Base-by-base conservation (phyloP, 805 yeast species). In the Jamesozyma lodderae region DNA sequence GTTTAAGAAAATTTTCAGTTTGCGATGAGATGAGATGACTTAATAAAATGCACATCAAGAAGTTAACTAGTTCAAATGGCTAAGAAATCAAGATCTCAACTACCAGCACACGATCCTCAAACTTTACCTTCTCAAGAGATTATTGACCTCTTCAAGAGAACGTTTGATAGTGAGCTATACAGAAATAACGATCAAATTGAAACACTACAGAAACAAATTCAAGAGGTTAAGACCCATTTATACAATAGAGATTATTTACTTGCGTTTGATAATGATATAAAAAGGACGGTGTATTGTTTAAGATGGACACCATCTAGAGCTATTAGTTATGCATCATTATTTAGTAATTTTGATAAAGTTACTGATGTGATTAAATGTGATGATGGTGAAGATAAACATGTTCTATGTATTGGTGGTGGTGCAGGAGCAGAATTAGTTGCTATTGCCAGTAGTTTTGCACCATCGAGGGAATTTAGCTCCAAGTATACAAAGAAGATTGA, bases 301-400 rank as follows among this genome's bases (percentile, higher is more conserved):
- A 64, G 96, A 47, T 86, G 96, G 96, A 72, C 92, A 0, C 88
- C 95, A 0, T 75, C 92, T 0, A 64, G 95, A 40, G 79, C 94
- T 0, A 64, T 84, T 33, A 77, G 85, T 0, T 86, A 86, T 54
- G 59, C 81, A 2, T 74, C 86, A 1, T 65, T 86, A 17, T 78
- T 85, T 47, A 66, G 75, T 1, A 63, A 72, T 11, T 60, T 80
- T 21, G 59, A 36, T 9, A 54, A 55, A 27, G 60, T 52, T 14
- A 33, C 30, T 1, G 46, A 55, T 6, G 50, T 62, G 3, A 40
- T 48, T 14, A 38, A 39, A 20, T 46, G 51, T 36, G 40, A 43
- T 14, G 38, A 42, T n/a, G 38, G 25, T 14, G 36, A 29, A 4
- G 52, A 51, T 6, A 49, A 57, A 13, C 52, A 62, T 3, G 72